phyloP scores from a whole-genome alignment of 2,329 filamentous ascomycete species.

The Cadophora luteo-olivacea region DNA sequence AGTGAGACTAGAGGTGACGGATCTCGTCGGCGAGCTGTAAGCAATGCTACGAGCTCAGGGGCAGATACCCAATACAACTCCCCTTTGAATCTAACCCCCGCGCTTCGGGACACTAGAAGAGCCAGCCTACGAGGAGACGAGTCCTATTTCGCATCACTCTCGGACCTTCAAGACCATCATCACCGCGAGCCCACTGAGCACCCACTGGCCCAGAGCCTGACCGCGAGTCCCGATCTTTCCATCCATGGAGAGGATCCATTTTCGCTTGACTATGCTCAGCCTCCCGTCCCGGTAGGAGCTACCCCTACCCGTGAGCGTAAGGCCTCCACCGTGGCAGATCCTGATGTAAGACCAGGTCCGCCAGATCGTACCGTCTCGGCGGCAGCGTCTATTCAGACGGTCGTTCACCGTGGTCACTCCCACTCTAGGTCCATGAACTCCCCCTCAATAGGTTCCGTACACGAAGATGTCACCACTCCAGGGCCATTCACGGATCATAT shows the following conservation, averaged over 20 bases:
- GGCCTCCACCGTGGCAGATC: constrained; percentile 47
- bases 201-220: constrained; percentile 76
- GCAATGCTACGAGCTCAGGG: constrained; percentile 69
- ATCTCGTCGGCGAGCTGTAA: constrained; percentile 62
- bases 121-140: constrained; percentile 66
- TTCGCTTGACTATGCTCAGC: constrained; percentile 45
- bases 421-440: constrained; percentile 47
- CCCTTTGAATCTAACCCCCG: constrained; percentile 46
- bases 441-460: constrained; percentile 21
- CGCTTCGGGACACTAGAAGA: constrained; percentile 51
- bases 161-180: constrained; percentile 44
- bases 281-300: constrained; percentile 49
- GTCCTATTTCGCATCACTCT: constrained; percentile 54
- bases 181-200: constrained; percentile 63
- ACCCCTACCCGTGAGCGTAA: constrained; percentile 43
- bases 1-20: constrained; percentile 60
- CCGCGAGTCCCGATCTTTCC: constrained; percentile 67
- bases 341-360: constrained; percentile 49
- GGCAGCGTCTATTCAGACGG: constrained; percentile 42
- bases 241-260: constrained; percentile 44
- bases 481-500: constrained; percentile 41
- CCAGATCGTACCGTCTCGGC: constrained; percentile 43
- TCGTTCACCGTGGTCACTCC: constrained; percentile 42
- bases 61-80: constrained; percentile 58
- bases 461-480: constrained; percentile 33